Conservation (phyloP, 768 basidiomycete species). For the Suillus subaureus region DNA sequence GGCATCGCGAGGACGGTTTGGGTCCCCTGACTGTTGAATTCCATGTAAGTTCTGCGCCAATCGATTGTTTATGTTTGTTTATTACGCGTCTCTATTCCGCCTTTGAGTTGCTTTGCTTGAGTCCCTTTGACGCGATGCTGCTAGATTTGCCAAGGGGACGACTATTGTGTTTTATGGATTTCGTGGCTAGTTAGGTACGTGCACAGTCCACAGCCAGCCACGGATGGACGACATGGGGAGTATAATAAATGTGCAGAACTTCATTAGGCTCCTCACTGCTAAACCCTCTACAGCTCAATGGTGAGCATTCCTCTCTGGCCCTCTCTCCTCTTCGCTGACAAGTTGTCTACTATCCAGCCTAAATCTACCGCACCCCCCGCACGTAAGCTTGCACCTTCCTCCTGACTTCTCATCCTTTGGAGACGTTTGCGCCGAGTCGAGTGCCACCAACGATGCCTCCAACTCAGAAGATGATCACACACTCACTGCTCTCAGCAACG, state of each 20-base stretch:
- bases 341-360: neutral
- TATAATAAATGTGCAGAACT: neutral
- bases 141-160: neutral
- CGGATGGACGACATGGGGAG: neutral
- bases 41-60: too few species aligned
- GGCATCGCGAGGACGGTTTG: too few species aligned
- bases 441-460: neutral
- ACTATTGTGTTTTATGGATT: neutral
- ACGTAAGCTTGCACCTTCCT: neutral
- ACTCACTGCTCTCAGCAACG: constrained; percentile 42
- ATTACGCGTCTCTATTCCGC: too few species aligned
- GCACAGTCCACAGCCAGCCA: neutral
- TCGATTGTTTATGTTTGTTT: too few species aligned
- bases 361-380: neutral
- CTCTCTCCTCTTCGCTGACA: neutral
- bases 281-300: neutral
- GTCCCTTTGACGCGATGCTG: neutral
- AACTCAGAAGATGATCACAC: too few species aligned
- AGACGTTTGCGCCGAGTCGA: neutral
- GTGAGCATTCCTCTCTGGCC: neutral
- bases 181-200: neutral
- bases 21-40: too few species aligned
- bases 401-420: neutral
- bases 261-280: neutral
- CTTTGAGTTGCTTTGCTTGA: neutral